Conservation (phyloP, 2,329 filamentous ascomycete genomes). For the Beauveria asiatica region DNA sequence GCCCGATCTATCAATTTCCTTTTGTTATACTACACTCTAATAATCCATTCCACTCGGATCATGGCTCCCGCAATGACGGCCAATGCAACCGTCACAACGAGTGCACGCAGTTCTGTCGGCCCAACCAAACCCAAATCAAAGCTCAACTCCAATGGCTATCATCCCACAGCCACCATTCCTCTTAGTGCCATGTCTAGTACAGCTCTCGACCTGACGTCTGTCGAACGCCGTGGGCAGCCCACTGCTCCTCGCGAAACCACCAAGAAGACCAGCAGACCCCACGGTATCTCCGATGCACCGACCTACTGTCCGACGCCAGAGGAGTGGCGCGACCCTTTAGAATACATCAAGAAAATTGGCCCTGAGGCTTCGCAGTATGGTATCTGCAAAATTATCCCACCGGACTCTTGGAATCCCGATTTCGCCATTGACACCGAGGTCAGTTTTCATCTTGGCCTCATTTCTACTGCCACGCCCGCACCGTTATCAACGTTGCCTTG, state of each 20-base stretch:
- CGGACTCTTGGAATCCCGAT: conserved; percentile 84
- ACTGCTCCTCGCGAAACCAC: conserved; percentile 65
- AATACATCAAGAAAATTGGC: conserved; percentile 86
- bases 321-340: conserved; percentile 89
- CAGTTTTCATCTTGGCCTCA: conserved; percentile 12
- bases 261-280: conserved; percentile 71
- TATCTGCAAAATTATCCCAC: conserved; percentile 92
- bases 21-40: neutral
- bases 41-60: neutral
- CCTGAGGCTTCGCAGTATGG: conserved; percentile 82
- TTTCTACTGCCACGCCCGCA: neutral
- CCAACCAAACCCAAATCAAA: conserved; percentile 42
- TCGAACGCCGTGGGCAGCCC: conserved; percentile 82
- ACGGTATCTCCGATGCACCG: conserved; percentile 81
- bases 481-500: neutral
- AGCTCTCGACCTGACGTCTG: conserved; percentile 76
- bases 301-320: conserved; percentile 85
- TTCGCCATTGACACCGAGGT: conserved; percentile 98
- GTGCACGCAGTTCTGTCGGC: conserved; percentile 9
- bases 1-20: neutral
- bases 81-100: conserved; percentile 3
- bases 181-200: conserved; percentile 48
- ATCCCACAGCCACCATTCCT: conserved; percentile 38
- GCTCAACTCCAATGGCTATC: conserved; percentile 45
- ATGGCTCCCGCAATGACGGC: conserved; percentile 9